Evolutionary conservation across 768 basidiomycete species (phyloP).

Genomic region (Phaeolepiota aurea): DNA sequence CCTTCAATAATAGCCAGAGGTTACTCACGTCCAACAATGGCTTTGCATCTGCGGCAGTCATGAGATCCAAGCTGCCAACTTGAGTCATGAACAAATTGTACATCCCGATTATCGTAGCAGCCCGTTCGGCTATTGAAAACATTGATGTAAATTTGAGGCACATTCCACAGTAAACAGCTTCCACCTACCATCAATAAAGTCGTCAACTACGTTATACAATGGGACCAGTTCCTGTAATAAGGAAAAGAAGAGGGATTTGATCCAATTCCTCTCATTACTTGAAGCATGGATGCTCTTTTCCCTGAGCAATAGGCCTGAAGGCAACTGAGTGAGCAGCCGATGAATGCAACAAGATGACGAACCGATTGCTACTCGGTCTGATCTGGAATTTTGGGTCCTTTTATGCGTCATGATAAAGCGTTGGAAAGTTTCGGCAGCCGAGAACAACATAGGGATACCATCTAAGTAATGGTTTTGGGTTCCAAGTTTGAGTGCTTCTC

Average conservation of each 20-base stretch:
- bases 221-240: conserved; percentile 62
- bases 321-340: not conserved
- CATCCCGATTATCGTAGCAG: conserved; percentile 36
- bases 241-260: conserved; percentile 65
- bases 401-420: conserved; percentile 21
- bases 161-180: no score
- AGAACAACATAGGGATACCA: conserved; percentile 63
- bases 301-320: conserved; percentile 37
- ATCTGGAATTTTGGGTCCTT: conserved; percentile 25
- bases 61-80: conserved; percentile 56
- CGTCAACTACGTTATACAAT: conserved; percentile 32
- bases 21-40: conserved; percentile 71
- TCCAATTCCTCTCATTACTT: conserved; percentile 58
- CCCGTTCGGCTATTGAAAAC: conserved; percentile 29
- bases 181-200: conserved; percentile 38
- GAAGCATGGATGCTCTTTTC: conserved; percentile 59
- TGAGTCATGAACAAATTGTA: conserved; percentile 62
- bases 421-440: conserved; percentile 37
- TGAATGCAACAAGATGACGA: conserved; percentile 11
- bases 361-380: conserved; percentile 57
- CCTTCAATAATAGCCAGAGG: not conserved
- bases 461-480: conserved; percentile 69
- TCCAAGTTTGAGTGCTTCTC: conserved; percentile 81
- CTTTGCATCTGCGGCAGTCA: conserved; percentile 53
- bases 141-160: no score